Evolutionary conservation across 495 filamentous ascomycete species (phyloP), one percentile per base, ranked within the genome.

Genomic region (Penicillium pulvis): DNA sequence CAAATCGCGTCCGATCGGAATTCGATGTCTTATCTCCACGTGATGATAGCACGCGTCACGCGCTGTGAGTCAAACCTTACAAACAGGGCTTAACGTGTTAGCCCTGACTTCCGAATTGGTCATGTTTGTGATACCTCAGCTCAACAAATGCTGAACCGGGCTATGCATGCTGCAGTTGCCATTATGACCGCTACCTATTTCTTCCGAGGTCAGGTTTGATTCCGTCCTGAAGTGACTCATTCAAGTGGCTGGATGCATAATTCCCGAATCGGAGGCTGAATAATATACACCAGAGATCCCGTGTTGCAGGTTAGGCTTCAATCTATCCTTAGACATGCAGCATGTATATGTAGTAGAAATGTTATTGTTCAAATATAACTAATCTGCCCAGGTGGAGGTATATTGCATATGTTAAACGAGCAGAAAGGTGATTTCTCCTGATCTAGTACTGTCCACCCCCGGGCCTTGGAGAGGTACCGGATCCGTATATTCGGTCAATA

Each of bases 61-160:
- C 46, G 46, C 19, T 49, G 14, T 49, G 46, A 33, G 46, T 49
- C 46, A 49, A 49, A 49, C 46, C 4, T n/a, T 31, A 8, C 46
- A 49, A 49, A 49, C 46, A 49, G 24, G 14, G 24, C 9, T 49
- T 30, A 3, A 16, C 7, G 16, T 10, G 43, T n/a, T 12, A 33
- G 46, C 46, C 46, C 46, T 49, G 26, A 9, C 0, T 16, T 49
- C 26, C 26, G 2, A 30, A n/a, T 48, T 30, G 24, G 46, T 10
- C 4, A 48, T 12, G 17, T 16, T 23, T 23, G 2, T 23, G 20
- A 23, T 1, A 23, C 20, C 28, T 5, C 28, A 28, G 28, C 4
- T 14, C 17, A 42, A n/a, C 11, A 8, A 42, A 42, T 16, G 17
- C 39, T 42, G 43, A 20, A 46, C 19, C 10, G 10, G 19, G 5